A percentile compares a stretch with the other conserved stretches of the same genome.
Conservation (phyloP, 139 green algal species). For the Coccomyxa sp. region DNA sequence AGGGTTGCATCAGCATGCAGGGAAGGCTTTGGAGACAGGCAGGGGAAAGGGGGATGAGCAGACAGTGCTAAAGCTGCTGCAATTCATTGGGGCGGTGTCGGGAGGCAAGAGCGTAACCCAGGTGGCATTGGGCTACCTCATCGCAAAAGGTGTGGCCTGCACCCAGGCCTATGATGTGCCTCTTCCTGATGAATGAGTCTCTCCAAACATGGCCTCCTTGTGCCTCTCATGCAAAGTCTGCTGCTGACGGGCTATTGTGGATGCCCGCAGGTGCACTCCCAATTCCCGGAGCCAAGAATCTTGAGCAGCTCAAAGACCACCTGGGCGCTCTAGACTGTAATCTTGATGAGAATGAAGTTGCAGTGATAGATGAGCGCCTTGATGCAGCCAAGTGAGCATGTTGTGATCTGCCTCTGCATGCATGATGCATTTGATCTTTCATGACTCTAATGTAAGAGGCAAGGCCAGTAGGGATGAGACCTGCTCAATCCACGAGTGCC, state of each 20-base stretch:
- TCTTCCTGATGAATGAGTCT: not conserved
- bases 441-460: too few relatives aligned
- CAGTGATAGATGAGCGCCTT: conserved; percentile 36
- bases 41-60: not conserved
- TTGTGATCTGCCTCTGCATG: too few relatives aligned
- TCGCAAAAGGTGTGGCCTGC: conserved; percentile 25
- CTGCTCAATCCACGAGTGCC: too few relatives aligned
- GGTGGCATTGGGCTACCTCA: conserved; percentile 40
- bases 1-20: too few relatives aligned
- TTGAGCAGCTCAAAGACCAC: conserved; percentile 22
- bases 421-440: too few relatives aligned
- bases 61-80: conserved; percentile 38
- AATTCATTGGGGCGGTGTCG: conserved; percentile 37
- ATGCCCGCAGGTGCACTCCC: conserved; percentile 32
- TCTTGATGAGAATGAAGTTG: conserved; percentile 40
- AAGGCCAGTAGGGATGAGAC: too few relatives aligned
- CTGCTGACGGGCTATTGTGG: too few relatives aligned
- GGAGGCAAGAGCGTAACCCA: conserved; percentile 32
- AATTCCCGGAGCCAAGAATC: conserved; percentile 31
- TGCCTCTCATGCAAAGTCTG: too few relatives aligned
- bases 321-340: conserved; percentile 21
- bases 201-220: too few relatives aligned
- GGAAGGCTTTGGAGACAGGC: conserved; percentile 13
- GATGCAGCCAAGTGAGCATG: not conserved
- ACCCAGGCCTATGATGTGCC: not conserved